Conservation (phyloP, 78 protist genomes). For the slime mould (Dictyostelium discoideum) region dicty_2.7 NC_007088.5:8384001-8384500, state of each 20-base stretch:
- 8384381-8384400: slow-evolving; percentile 30
- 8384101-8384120: slow-evolving; percentile 56
- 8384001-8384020: slow-evolving; percentile 62
- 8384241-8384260: neutral
- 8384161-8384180: slow-evolving; percentile 52
- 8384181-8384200: neutral
- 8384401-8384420: slow-evolving; percentile 33
- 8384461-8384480: slow-evolving; percentile 63
- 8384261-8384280: slow-evolving; percentile 38
- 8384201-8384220: neutral
- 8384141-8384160: slow-evolving; percentile 53
- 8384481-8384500: slow-evolving; percentile 39
- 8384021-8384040: slow-evolving; percentile 52
- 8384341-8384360: slow-evolving; percentile 51
- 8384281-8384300: slow-evolving; percentile 73
- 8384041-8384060: slow-evolving; percentile 12
- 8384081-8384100: slow-evolving; percentile 35
- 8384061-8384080: slow-evolving; percentile 37
- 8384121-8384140: slow-evolving; percentile 9
- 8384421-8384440: slow-evolving; percentile 53
- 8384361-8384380: slow-evolving; percentile 51
- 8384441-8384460: slow-evolving; percentile 66
- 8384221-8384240: neutral
- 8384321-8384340: slow-evolving; percentile 69
- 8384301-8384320: slow-evolving; percentile 66